Evolutionary conservation across 148 eudicot species (phyloP), one percentile per base, ranked within the genome.

Genomic region (Mesembryanthemum crystallinum): DNA sequence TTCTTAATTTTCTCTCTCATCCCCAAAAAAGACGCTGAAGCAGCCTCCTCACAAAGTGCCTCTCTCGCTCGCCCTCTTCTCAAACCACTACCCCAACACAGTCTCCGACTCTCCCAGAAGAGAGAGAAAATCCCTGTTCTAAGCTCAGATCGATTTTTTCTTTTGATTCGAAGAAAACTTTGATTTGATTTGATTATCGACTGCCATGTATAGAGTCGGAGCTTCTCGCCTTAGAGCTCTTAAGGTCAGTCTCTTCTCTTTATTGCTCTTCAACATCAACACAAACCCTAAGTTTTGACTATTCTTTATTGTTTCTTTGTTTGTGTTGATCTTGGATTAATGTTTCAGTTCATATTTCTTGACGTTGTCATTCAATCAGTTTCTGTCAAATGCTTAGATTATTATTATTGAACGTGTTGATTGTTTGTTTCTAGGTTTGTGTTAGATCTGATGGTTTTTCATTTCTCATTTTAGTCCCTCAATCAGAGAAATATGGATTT

Each of bases 171-270:
- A n/a, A 13, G 7, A n/a, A 70, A 5, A 0, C 60, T 29, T 13
- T 8, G 14, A 0, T 2, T 45, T 45, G 11, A 0, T 8, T 24
- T 69, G 25, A 51, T 32, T 21, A 58, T 52, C 37, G 23, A 64
- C 5, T 29, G 73, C 61, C 82, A 85, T 83, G 88, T 78, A 82
- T 59, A 73, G 86, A 73, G 64, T 59, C 49, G 84, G 82, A 58
- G 76, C 85, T 78, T 82, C 86, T 58, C 84, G 88, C 13, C 69
- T 75, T 51, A 58, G 78, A n/a, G 81, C 88, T 72, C 80, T 83
- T 28, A 83, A 80, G 88, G 88, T 85, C 51, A 71, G 59, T 35
- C 37, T 35, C 47, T 39, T 27, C 1, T 17, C 59, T n/a, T 30
- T 32, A 30, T 28, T 51, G 23, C 37, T 29, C 49, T 32, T 21